phyloP scores from a whole-genome alignment of 805 yeast genomes.

The Vanderwaltozyma polyspora region DNA sequence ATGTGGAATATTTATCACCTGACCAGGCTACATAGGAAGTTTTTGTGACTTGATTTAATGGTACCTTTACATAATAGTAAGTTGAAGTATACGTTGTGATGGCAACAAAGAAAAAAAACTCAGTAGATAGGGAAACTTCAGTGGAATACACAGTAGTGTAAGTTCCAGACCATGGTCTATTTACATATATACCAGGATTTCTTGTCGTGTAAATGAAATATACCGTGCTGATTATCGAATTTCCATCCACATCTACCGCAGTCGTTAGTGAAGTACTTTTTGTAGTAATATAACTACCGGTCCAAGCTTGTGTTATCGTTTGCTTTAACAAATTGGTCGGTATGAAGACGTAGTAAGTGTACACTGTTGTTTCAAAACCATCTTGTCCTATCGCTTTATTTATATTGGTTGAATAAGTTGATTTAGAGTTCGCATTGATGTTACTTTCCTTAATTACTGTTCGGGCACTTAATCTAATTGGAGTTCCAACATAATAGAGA shows the following conservation, averaged over 20 bases:
- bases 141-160: slow-evolving; percentile 1
- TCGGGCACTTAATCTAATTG: neutral
- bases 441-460: neutral
- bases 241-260: neutral
- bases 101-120: neutral
- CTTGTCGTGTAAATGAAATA: slow-evolving; percentile 1
- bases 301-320: neutral
- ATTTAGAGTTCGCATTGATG: neutral
- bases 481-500: neutral
- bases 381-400: neutral
- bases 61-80: neutral
- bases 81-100: neutral
- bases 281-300: neutral
- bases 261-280: neutral
- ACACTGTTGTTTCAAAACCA: neutral
- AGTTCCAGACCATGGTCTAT: slow-evolving; percentile 3
- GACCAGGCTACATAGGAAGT: neutral
- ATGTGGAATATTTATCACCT: neutral
- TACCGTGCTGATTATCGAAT: neutral
- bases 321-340: neutral
- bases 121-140: neutral
- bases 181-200: neutral
- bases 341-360: neutral
- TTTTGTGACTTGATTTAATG: neutral
- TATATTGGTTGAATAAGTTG: neutral